Evolutionary conservation across 108 stramenopile genomes (phyloP).

Genomic region (Nannochloropsis salina): DNA sequence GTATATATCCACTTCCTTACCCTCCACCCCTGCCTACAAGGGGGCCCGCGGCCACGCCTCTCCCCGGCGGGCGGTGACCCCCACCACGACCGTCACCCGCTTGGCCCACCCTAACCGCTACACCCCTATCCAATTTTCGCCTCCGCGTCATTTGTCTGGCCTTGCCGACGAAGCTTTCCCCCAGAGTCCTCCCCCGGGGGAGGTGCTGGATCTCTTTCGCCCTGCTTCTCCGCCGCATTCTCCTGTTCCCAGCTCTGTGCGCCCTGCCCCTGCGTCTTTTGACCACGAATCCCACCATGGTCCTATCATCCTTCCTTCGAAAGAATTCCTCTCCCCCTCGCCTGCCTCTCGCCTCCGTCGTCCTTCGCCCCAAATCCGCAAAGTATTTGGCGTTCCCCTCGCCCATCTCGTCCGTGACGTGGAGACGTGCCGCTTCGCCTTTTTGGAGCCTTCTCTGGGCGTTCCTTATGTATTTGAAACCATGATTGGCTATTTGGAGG

Average conservation of each 20-base stretch:
- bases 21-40: too few species aligned
- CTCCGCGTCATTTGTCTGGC: neutral
- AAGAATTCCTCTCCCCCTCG: neutral
- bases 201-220: neutral
- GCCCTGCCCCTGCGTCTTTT: neutral
- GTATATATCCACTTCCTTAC: too few species aligned
- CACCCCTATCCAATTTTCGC: neutral
- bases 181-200: neutral
- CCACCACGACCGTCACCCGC: constrained; percentile 3
- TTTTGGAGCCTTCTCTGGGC: neutral
- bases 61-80: neutral
- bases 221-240: neutral
- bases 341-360: neutral
- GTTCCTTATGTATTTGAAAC: constrained; percentile 1
- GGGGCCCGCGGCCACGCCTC: neutral
- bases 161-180: neutral
- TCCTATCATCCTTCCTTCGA: neutral
- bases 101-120: neutral
- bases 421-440: neutral
- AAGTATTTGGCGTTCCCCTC: neutral
- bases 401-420: neutral
- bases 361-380: neutral
- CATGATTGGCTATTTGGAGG: neutral
- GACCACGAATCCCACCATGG: neutral
- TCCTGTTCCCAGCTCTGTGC: neutral